Conservation (phyloP, 139 green algal genomes). For the Nannochloris sp. region DNA sequence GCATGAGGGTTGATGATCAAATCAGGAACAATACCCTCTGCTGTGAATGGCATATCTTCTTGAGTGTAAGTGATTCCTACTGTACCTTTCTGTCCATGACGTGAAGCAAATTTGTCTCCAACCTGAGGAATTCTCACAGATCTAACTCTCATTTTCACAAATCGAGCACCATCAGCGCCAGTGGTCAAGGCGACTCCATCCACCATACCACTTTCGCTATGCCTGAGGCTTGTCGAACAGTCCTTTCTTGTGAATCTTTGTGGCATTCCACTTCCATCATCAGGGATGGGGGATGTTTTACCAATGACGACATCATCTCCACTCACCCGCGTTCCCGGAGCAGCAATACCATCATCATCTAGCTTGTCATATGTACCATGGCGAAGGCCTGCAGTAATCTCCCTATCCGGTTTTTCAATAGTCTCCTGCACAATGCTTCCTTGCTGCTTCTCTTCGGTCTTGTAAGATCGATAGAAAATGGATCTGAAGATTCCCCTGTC, state of each 20-base stretch:
- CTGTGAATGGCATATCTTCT: slow-evolving; percentile 72
- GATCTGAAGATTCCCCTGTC: slow-evolving; percentile 95
- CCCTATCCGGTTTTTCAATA: slow-evolving; percentile 78
- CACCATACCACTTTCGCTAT: slow-evolving; percentile 65
- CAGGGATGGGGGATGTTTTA: slow-evolving; percentile 63
- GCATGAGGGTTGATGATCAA: slow-evolving; percentile 99
- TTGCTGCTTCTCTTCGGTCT: slow-evolving; percentile 82
- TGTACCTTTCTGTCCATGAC: slow-evolving; percentile 96
- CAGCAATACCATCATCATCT: slow-evolving; percentile 88
- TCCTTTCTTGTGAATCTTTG: slow-evolving; percentile 68
- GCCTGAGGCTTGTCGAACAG: slow-evolving; percentile 47
- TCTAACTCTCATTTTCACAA: slow-evolving; percentile 90
- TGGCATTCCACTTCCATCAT: slow-evolving; percentile 52
- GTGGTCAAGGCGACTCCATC: slow-evolving; percentile 86
- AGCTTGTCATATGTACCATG: slow-evolving; percentile 97
- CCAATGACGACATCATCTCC: slow-evolving; percentile 78
- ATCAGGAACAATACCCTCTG: slow-evolving; percentile 87
- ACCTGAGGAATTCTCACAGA: slow-evolving; percentile 94
- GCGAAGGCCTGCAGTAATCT: slow-evolving; percentile 53
- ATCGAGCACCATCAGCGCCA: slow-evolving; percentile 77
- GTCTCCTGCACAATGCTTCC: slow-evolving; percentile 66
- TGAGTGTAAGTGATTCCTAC: slow-evolving; percentile 95
- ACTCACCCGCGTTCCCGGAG: slow-evolving; percentile 71
- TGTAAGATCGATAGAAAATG: slow-evolving; percentile 90
- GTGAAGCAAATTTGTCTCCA: slow-evolving; percentile 97